These are phyloP conservation scores for Terana coerulea DNA, from an alignment of 768 basidiomycete genomes.

Conservation along the genomic window DNA sequence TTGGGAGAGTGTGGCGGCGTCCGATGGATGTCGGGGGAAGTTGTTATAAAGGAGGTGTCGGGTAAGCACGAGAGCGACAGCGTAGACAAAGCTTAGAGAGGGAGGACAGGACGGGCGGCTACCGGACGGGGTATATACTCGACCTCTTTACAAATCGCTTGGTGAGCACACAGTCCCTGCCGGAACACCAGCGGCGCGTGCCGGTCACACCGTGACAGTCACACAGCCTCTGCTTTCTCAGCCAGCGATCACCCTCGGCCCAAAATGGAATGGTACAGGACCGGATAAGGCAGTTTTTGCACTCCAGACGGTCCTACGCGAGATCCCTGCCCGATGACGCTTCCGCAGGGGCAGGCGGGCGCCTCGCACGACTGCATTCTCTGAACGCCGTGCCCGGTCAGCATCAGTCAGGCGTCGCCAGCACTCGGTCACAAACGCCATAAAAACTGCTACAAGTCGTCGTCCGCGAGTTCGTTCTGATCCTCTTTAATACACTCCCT, in stretches of 20 bases:
- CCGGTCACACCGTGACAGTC: constrained; percentile 15
- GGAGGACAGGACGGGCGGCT: constrained; percentile 3
- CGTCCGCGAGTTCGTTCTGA: not conserved
- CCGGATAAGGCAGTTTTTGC: too few species aligned
- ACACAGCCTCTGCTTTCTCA: constrained; percentile 13
- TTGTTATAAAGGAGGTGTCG: constrained; percentile 4
- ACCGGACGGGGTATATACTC: constrained; percentile 11
- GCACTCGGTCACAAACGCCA: not conserved
- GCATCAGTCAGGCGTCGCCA: not conserved
- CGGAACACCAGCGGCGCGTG: constrained; percentile 12
- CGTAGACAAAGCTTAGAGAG: constrained; percentile 6
- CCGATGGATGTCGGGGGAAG: constrained; percentile 2
- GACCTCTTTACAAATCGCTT: constrained; percentile 15
- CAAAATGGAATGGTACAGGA: too few species aligned
- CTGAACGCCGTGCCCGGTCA: too few species aligned
- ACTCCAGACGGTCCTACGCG: too few species aligned
- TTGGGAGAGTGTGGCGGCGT: not conserved
- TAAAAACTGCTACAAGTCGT: not conserved
- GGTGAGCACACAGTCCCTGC: constrained; percentile 6
- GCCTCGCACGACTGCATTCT: not conserved
- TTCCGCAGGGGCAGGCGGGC: not conserved
- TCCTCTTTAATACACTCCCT: too few species aligned
- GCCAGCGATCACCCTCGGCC: constrained; percentile 11
- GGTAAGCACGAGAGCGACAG: constrained; percentile 1
- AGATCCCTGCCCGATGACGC: not conserved